Conservation (phyloP, 768 basidiomycete genomes). For the Suillus cothurnatus region DNA sequence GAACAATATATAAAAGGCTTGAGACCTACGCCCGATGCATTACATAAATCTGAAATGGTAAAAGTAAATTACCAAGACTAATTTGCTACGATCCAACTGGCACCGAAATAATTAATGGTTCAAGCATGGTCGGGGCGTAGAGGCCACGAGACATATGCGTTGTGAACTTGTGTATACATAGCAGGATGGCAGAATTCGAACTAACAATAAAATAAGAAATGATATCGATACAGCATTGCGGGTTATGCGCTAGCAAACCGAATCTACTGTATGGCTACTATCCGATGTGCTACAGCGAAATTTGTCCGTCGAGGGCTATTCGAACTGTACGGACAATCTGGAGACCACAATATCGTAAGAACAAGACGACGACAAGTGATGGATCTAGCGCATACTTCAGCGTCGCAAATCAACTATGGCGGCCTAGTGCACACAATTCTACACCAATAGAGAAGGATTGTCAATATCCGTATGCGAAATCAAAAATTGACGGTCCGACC, state of each 20-base stretch:
- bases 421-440: background rate
- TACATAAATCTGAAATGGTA: no score
- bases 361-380: background rate
- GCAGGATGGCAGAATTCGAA: no score
- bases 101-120: no score
- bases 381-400: background rate
- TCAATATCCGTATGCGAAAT: background rate
- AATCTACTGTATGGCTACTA: background rate
- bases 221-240: background rate
- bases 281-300: background rate
- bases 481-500: background rate
- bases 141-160: no score
- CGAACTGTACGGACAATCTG: background rate
- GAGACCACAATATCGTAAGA: background rate
- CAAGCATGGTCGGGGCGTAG: no score
- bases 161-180: no score
- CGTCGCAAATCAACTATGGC: background rate
- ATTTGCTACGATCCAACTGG: no score
- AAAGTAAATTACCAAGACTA: no score
- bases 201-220: background rate
- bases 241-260: background rate
- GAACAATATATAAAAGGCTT: no score
- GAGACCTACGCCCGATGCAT: no score
- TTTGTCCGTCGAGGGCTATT: background rate
- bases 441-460: background rate